Percentiles rank a stretch among this genome's conserved stretches.
Evolutionary conservation across 306 rosid genomes (phyloP).

Genomic region (Pyrus bretschneideri): DNA sequence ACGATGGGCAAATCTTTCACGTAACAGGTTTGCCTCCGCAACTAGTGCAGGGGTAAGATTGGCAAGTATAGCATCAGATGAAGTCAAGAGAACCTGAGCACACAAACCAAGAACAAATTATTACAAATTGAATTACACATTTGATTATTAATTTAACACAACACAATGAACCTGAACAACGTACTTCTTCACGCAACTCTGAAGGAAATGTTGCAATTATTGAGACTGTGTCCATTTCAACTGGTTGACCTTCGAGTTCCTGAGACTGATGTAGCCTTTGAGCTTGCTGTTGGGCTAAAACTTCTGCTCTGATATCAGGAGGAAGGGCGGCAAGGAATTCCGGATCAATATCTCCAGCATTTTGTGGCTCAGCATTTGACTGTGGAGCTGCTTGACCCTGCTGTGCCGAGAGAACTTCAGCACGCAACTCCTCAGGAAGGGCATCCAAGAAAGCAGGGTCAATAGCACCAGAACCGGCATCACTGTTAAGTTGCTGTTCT

Average conservation of each 20-base stretch:
- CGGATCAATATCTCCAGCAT: slow-evolving; percentile 87
- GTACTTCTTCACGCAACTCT: slow-evolving; percentile 91
- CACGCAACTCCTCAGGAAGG: slow-evolving; percentile 94
- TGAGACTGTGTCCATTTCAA: slow-evolving; percentile 96
- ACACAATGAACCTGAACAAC: slow-evolving; percentile 1
- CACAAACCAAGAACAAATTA: neutral
- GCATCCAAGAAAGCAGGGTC: slow-evolving; percentile 98
- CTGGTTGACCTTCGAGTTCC: slow-evolving; percentile 98
- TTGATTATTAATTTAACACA: neutral
- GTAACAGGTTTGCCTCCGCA: slow-evolving; percentile 91
- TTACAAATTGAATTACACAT: neutral
- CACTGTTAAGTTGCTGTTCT: slow-evolving; percentile 67
- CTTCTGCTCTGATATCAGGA: slow-evolving; percentile 94
- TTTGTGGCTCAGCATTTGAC: slow-evolving; percentile 64
- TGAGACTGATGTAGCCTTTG: slow-evolving; percentile 90
- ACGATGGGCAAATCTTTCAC: slow-evolving; percentile 95
- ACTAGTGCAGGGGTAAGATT: slow-evolving; percentile 97
- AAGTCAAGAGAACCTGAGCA: slow-evolving; percentile 82
- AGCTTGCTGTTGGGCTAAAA: slow-evolving; percentile 94
- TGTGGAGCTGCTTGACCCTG: slow-evolving; percentile 83
- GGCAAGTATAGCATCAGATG: slow-evolving; percentile 92
- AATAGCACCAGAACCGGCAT: slow-evolving; percentile 77
- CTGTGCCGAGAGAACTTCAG: slow-evolving; percentile 93
- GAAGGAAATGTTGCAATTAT: slow-evolving; percentile 98
- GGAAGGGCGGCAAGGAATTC: slow-evolving; percentile 99